phyloP scores from a whole-genome alignment of 495 filamentous ascomycete species.

The Podospora pseudocomata region DNA sequence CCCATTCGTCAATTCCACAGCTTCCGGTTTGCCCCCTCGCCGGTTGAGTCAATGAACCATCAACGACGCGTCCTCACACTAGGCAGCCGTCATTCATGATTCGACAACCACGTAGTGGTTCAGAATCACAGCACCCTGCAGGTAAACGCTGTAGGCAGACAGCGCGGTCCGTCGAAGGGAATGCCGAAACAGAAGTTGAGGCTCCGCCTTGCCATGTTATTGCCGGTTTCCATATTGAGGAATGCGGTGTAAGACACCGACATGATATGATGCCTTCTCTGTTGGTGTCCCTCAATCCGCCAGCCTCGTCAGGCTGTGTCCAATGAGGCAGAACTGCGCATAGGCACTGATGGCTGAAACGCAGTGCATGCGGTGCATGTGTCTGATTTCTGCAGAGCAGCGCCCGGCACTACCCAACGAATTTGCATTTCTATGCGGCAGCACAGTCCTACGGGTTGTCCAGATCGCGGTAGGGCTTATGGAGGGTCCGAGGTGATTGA shows the following conservation, averaged over 20 bases:
- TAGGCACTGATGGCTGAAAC: background rate
- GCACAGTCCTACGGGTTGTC: background rate
- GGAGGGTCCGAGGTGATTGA: no score
- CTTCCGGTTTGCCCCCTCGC: slow-evolving; percentile 11
- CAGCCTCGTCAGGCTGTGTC: background rate
- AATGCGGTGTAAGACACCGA: background rate
- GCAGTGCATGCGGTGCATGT: background rate
- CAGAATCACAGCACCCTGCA: background rate
- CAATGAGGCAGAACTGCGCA: background rate
- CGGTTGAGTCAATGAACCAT: slow-evolving; percentile 24
- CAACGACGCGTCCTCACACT: background rate
- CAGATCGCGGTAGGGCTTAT: background rate
- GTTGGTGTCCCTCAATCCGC: background rate
- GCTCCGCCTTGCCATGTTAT: background rate
- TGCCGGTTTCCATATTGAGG: background rate
- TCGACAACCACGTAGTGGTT: background rate
- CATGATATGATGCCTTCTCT: background rate
- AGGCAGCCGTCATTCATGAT: background rate
- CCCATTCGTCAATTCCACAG: slow-evolving; percentile 1
- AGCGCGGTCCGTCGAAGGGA: background rate
- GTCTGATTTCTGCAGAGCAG: background rate
- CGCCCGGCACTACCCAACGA: background rate
- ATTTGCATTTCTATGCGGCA: background rate
- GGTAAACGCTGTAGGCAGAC: background rate
- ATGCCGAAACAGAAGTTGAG: background rate